Conservation (phyloP, 2,329 filamentous ascomycete genomes). For the Epichloe elymi region DNA sequence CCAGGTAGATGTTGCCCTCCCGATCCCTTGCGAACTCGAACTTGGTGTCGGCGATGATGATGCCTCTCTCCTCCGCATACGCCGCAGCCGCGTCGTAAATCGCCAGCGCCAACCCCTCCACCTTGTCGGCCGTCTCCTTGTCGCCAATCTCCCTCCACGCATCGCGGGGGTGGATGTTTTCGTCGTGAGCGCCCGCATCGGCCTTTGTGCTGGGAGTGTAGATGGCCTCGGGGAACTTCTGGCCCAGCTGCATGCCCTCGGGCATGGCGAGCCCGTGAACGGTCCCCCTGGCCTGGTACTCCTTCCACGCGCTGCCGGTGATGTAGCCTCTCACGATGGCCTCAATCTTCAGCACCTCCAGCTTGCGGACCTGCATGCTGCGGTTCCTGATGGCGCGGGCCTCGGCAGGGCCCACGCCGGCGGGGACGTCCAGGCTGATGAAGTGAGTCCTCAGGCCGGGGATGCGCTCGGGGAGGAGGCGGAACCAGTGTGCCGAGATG, state of each 20-base stretch:
- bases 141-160: slow-evolving; percentile 32
- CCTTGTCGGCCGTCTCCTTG: slow-evolving; percentile 17
- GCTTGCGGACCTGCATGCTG: slow-evolving; percentile 62
- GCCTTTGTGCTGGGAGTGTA: slow-evolving; percentile 70
- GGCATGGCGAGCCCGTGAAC: slow-evolving; percentile 66
- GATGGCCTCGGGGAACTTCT: slow-evolving; percentile 55
- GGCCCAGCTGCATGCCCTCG: slow-evolving; percentile 54
- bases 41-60: slow-evolving; percentile 28
- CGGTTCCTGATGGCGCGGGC: slow-evolving; percentile 45
- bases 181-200: slow-evolving; percentile 61
- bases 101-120: slow-evolving; percentile 18
- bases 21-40: slow-evolving; percentile 41
- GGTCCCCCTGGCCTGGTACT: slow-evolving; percentile 58
- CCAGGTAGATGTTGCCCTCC: slow-evolving; percentile 29
- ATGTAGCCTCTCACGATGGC: slow-evolving; percentile 68
- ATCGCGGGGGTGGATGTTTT: slow-evolving; percentile 68
- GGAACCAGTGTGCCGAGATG: slow-evolving; percentile 39
- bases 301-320: slow-evolving; percentile 71
- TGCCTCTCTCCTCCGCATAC: slow-evolving; percentile 37
- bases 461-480: slow-evolving; percentile 29
- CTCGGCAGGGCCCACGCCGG: slow-evolving; percentile 18
- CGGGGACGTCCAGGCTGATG: slow-evolving; percentile 29
- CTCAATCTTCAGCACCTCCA: slow-evolving; percentile 14
- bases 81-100: slow-evolving; percentile 36
- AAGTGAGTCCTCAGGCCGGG: slow-evolving; percentile 40